phyloP scores from a whole-genome alignment of 1,139 yeast species.

The Blastobotrys buckinghamii region DNA sequence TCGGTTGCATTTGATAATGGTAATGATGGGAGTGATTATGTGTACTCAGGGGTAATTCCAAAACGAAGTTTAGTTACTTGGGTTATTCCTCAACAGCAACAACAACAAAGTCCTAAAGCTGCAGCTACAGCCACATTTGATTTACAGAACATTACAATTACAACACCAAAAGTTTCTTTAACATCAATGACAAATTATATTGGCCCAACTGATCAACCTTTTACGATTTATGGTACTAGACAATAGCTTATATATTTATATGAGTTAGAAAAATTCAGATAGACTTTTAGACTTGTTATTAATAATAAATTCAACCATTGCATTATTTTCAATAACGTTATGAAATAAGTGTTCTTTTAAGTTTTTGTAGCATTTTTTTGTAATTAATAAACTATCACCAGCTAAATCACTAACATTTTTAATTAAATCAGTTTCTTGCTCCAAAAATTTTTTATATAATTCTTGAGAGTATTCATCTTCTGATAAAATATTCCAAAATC shows the following conservation, averaged over 20 bases:
- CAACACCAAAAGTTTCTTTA: background rate
- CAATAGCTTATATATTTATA: too few species aligned
- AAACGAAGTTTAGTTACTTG: background rate
- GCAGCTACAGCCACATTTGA: background rate
- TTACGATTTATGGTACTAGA: background rate
- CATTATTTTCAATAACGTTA: background rate
- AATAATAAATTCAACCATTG: background rate
- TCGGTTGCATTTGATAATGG: constrained; percentile 3
- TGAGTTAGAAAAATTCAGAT: too few species aligned
- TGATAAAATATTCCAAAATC: background rate
- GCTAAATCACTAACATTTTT: background rate
- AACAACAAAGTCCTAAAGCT: background rate
- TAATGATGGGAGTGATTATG: background rate
- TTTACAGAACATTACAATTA: background rate
- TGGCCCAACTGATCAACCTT: background rate
- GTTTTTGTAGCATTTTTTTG: background rate
- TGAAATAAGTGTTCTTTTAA: background rate
- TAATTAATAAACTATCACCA: background rate
- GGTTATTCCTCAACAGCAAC: background rate
- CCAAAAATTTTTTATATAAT: background rate
- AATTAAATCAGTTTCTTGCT: background rate
- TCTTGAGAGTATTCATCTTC: background rate
- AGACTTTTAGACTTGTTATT: too few species aligned
- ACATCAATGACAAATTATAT: background rate
- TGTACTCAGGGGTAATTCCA: background rate